These are phyloP conservation scores for Cutaneotrichosporon cavernicola DNA, from an alignment of 1,284 basidiomycete species.

Conservation along the genomic window DNA sequence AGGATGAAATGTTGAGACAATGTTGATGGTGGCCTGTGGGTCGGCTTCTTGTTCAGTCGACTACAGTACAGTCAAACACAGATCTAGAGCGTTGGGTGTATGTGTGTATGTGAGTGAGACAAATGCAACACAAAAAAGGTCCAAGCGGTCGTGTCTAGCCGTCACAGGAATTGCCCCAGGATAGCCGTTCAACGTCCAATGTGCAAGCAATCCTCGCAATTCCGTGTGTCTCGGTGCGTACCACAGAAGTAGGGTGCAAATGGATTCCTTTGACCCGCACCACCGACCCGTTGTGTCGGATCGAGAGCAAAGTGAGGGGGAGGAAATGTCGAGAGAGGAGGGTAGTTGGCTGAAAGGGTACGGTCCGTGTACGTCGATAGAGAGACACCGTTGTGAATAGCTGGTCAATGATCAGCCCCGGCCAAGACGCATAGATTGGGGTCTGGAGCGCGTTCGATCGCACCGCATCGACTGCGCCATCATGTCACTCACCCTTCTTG, in stretches of 20 bases:
- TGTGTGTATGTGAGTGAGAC: not conserved
- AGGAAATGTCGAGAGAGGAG: too few relatives aligned
- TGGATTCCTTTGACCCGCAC: not conserved
- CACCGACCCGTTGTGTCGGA: not conserved
- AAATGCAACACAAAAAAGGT: not conserved
- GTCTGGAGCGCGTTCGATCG: too few relatives aligned
- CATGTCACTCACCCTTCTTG: not conserved
- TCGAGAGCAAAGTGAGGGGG: not conserved
- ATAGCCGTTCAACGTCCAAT: not conserved
- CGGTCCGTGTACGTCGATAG: not conserved
- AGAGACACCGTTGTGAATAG: not conserved
- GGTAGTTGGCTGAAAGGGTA: too few relatives aligned
- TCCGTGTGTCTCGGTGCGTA: not conserved
- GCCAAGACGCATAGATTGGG: not conserved
- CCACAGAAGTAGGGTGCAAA: not conserved
- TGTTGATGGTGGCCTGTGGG: conserved; percentile 3
- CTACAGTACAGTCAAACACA: not conserved
- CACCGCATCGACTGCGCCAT: not conserved
- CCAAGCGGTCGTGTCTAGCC: too few relatives aligned
- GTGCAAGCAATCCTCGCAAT: not conserved
- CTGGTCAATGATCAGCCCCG: not conserved
- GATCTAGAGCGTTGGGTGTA: not conserved
- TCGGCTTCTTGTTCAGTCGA: not conserved
- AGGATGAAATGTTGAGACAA: conserved; percentile 4
- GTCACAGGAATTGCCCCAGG: not conserved